Base-by-base conservation (phyloP, 805 yeast genomes). In the Cyberlindnera americana region DNA sequence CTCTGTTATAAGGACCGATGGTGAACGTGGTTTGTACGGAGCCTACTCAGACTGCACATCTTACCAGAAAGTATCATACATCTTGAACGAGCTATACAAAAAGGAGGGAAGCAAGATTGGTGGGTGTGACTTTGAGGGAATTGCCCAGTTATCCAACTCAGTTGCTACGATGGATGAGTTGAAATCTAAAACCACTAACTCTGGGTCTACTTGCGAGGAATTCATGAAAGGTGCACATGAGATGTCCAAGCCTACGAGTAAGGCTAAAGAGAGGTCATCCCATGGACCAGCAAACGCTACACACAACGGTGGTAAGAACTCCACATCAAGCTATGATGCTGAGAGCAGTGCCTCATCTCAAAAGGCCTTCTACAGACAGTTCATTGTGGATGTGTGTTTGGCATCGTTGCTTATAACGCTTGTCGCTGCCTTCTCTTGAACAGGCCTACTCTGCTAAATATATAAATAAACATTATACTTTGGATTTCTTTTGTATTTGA, bases 21-120 rank as follows among this genome's bases (percentile, higher is more conserved):
- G 86, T 47, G 53, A 59, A 25, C 54, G 54, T 6, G 93, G 90
- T 39, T 43, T 47, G 0, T 84, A 83, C 56, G 93, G 93, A 44
- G 69, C 72, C 6, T 77, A 69, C 57, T 78, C 91, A 9, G 83
- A 72, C 68, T 85, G 93, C 55, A 65, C 78, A 10, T 62, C 72
- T 32, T 72, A 71, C 53, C 86, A 81, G 40, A 74, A 78, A 63
- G 71, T 84, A 37, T 73, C 86, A 2, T 78, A 70, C 51, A 70
- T 76, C 18, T 61, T 83, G 54, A 80, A 83, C 63, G 65, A 71
- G 46, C 69, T 81, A 59, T 83, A 73, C 38, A 79, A 78, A 60
- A 60, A 60, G 36, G 65, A 64, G 28, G 72, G 80, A 44, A 67
- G 65, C 3, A 46, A 48, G 6, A 36, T 33, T 6, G 46, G 47